phyloP scores from a whole-genome alignment of 129 eudicot genomes.

The Helichrysum umbraculigerum region DNA sequence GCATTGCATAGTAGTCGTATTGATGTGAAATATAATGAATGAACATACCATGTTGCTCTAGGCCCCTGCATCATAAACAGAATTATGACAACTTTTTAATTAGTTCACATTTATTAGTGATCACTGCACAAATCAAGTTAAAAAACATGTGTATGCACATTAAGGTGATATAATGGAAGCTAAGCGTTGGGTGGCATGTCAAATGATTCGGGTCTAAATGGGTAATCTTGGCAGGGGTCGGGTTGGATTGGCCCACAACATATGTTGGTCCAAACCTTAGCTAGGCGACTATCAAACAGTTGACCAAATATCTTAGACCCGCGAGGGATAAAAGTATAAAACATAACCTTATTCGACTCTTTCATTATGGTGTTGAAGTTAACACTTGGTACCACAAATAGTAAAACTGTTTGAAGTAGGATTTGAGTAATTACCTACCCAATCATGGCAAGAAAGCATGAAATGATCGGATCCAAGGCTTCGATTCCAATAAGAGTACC shows the following conservation, averaged over 20 bases:
- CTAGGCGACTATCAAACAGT: too few species aligned
- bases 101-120: background rate
- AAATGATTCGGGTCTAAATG: background rate
- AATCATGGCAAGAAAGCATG: conserved; percentile 94
- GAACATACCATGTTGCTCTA: conserved; percentile 81
- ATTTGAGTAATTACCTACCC: conserved; percentile 53
- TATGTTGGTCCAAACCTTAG: background rate
- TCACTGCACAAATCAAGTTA: background rate
- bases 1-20: conserved; percentile 81
- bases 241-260: background rate
- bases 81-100: background rate
- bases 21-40: conserved; percentile 71
- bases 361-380: background rate
- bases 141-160: background rate
- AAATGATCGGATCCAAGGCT: conserved; percentile 93
- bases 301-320: too few species aligned
- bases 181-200: background rate
- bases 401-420: conserved; percentile 13
- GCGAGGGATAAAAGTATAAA: too few species aligned
- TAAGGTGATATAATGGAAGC: background rate
- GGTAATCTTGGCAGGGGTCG: background rate
- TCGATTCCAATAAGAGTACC: conserved; percentile 74
- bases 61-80: conserved; percentile 56
- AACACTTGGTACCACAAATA: background rate
- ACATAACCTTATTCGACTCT: too few species aligned